A percentile compares a stretch with the other conserved stretches of the same genome.
Evolutionary conservation across 1,284 basidiomycete genomes (phyloP).

Genomic region (Stygiomarasmius scandens): DNA sequence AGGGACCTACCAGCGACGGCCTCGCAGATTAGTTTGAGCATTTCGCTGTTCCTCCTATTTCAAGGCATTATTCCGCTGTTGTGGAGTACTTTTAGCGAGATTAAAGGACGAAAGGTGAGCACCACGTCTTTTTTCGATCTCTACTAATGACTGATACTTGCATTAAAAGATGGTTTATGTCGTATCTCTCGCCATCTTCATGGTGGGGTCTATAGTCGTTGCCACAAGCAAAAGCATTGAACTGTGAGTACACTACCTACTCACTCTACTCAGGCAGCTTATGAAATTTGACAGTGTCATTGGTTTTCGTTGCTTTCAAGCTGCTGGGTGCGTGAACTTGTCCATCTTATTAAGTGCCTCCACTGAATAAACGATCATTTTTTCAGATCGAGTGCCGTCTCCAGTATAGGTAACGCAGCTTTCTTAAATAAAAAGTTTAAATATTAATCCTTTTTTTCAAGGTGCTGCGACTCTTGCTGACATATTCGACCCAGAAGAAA

Average conservation of each 20-base stretch:
- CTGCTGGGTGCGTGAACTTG: slow-evolving; percentile 50
- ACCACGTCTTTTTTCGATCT: slow-evolving; percentile 3
- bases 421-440: not conserved
- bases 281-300: slow-evolving; percentile 51
- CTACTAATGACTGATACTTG: not conserved
- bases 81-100: slow-evolving; percentile 77
- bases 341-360: not conserved
- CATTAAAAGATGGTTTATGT: slow-evolving; percentile 64
- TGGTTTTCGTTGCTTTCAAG: slow-evolving; percentile 72
- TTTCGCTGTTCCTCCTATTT: slow-evolving; percentile 78
- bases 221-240: slow-evolving; percentile 63
- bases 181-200: slow-evolving; percentile 60
- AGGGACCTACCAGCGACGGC: slow-evolving; percentile 64
- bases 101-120: slow-evolving; percentile 77
- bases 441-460: slow-evolving; percentile 41
- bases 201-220: slow-evolving; percentile 62
- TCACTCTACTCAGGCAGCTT: not conserved
- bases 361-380: not conserved
- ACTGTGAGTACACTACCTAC: slow-evolving; percentile 31
- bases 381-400: not conserved
- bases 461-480: slow-evolving; percentile 84
- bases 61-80: slow-evolving; percentile 70
- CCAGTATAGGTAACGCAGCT: not conserved
- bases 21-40: slow-evolving; percentile 69
- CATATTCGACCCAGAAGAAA: slow-evolving; percentile 77